Evolutionary conservation across 2,329 filamentous ascomycete genomes (phyloP), one percentile per base, ranked within the genome.

Genomic region (Aspergillus piperis): DNA sequence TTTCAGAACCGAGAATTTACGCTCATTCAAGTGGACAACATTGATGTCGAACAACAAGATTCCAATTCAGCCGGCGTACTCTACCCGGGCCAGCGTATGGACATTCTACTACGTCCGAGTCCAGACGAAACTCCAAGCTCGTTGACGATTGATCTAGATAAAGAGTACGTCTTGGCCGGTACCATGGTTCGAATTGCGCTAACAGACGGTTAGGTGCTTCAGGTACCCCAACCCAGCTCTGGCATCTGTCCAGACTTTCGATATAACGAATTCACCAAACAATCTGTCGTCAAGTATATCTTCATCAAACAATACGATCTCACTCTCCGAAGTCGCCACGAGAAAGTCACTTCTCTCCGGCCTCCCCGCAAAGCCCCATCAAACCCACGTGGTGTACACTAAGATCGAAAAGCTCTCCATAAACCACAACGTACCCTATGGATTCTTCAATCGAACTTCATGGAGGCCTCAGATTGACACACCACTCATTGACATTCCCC

Each of bases 371-470:
- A 65, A 64, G n/a, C 70, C 75, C 8, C 66, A 78, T n/a, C 68
- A 77, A 57, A 79, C 72, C 1, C 73, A 81, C 39, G 70, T 82
- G 8, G 70, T 83, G 7, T 83, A 83, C 64, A 76, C 78, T 15
- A 79, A 79, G 38, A 78, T 79, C 30, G 71, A 80, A 57, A 81
- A 80, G 58, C 69, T 82, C 30, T 73, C 80, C 13, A 73, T 70
- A 50, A 71, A 77, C 47, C 67, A 75, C 52, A 80, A 82, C 55
- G 71, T 76, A 13, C 80, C 80, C 0, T 73, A 74, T 51, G 80
- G 79, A 3, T 81, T 77, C 68, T 80, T 83, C 67, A 83, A 83
- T 60, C 77, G 78, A 36, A 82, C 80, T 2, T 75, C 75, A 11
- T 82, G 78, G 78, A 63, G 66, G 6, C 74, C 77, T 0, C 80